Evolutionary conservation across 768 basidiomycete species (phyloP).

Genomic region (Termitomyces sp.): DNA sequence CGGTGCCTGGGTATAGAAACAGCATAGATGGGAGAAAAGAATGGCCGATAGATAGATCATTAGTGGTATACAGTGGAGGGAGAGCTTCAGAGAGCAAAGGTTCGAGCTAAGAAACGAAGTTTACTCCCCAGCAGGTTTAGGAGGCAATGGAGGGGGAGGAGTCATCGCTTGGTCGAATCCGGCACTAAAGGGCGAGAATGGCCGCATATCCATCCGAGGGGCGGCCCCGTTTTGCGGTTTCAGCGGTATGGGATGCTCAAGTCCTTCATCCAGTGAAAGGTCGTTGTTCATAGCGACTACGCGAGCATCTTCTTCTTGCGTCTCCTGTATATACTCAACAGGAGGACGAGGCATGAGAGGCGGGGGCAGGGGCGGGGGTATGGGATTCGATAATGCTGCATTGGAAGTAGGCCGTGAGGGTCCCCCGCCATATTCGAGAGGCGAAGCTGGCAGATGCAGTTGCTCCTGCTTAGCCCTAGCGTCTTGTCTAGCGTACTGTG

Average conservation of each 20-base stretch:
- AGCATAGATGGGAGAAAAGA: background rate
- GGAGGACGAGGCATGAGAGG: constrained; percentile 76
- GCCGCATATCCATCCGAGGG: constrained; percentile 30
- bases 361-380: constrained; percentile 44
- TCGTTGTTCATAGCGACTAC: constrained; percentile 33
- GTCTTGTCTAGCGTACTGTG: constrained; percentile 59
- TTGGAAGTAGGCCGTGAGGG: constrained; percentile 14
- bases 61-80: background rate
- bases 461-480: constrained; percentile 13
- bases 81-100: background rate
- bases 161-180: constrained; percentile 25
- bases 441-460: constrained; percentile 10
- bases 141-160: constrained; percentile 31
- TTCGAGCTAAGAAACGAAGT: background rate
- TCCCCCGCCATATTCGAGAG: constrained; percentile 20
- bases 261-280: constrained; percentile 13
- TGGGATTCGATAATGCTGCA: constrained; percentile 7
- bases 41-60: background rate
- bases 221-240: constrained; percentile 2
- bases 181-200: constrained; percentile 44
- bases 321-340: constrained; percentile 76
- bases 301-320: constrained; percentile 67
- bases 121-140: constrained; percentile 24
- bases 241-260: constrained; percentile 13
- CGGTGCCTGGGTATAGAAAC: background rate